Percentiles rank a stretch among this genome's conserved stretches.
Conservation (phyloP, 2,329 filamentous ascomycete genomes). For the Phoma sp. region DNA sequence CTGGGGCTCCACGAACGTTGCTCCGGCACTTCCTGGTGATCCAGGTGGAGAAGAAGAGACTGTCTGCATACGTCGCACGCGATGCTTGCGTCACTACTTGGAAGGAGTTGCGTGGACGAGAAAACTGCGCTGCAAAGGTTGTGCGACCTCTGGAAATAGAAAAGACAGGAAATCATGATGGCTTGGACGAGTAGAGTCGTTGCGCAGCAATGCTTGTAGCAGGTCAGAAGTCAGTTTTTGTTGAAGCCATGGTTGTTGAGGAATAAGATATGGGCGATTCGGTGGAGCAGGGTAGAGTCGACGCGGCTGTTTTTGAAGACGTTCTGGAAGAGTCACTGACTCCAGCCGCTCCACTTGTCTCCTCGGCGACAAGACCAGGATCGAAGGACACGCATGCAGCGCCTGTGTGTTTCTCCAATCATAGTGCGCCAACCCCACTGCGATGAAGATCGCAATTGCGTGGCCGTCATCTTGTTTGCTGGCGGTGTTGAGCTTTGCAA, state of each 20-base stretch:
- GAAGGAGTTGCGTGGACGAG: slow-evolving; percentile 1
- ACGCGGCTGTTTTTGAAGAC: slow-evolving; percentile 25
- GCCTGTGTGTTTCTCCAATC: slow-evolving; percentile 25
- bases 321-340: slow-evolving; percentile 34
- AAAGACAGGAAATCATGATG: background rate
- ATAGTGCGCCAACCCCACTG: slow-evolving; percentile 23
- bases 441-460: slow-evolving; percentile 41
- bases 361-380: slow-evolving; percentile 29
- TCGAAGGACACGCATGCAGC: slow-evolving; percentile 25
- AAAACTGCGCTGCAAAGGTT: slow-evolving; percentile 3
- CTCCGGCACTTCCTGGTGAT: slow-evolving; percentile 23
- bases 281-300: slow-evolving; percentile 14
- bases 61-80: slow-evolving; percentile 8
- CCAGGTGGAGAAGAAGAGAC: slow-evolving; percentile 25
- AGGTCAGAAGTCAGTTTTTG: slow-evolving; percentile 8
- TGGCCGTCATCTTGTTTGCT: slow-evolving; percentile 24
- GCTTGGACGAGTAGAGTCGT: background rate
- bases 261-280: slow-evolving; percentile 22
- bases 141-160: background rate
- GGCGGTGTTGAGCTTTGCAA: slow-evolving; percentile 6
- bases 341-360: slow-evolving; percentile 23
- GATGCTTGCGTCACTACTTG: slow-evolving; percentile 26
- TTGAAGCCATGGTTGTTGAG: slow-evolving; percentile 22
- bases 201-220: slow-evolving; percentile 1
- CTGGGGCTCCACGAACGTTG: slow-evolving; percentile 30